A percentile compares a stretch with the other conserved stretches of the same genome.
Evolutionary conservation across 176 grass and related monocot genomes (phyloP).

Genomic region (Aegilops bicornis): DNA sequence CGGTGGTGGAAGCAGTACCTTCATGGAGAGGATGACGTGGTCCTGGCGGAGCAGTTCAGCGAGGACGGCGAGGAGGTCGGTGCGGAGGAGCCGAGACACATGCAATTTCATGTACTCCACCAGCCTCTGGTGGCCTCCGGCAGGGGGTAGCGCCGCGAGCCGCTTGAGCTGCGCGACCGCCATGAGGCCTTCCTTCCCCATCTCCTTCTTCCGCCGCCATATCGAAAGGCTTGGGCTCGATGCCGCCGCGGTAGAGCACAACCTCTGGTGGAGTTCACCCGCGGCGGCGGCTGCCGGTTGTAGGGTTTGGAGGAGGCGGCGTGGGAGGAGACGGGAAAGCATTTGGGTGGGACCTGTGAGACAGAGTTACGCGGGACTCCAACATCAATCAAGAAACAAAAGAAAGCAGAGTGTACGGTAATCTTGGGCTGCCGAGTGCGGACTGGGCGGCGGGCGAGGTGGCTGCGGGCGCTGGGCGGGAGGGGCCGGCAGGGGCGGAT

Average conservation of each 20-base stretch:
- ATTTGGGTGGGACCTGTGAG: neutral
- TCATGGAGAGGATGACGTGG: conserved; percentile 71
- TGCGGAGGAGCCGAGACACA: conserved; percentile 77
- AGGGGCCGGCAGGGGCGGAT: no score
- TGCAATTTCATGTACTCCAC: conserved; percentile 77
- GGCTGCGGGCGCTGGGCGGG: no score
- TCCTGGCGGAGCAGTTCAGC: conserved; percentile 86
- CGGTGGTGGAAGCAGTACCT: conserved; percentile 36
- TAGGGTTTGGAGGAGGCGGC: conserved; percentile 37
- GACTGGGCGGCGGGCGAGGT: no score
- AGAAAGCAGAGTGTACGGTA: no score
- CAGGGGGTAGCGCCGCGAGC: conserved; percentile 52
- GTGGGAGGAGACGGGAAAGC: conserved; percentile 30
- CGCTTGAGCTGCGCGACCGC: conserved; percentile 84
- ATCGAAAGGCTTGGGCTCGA: conserved; percentile 76
- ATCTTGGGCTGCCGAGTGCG: no score
- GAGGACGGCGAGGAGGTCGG: conserved; percentile 81
- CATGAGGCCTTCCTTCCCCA: conserved; percentile 95
- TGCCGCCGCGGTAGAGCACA: conserved; percentile 39
- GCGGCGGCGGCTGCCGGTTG: neutral
- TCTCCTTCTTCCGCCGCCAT: conserved; percentile 93
- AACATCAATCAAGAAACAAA: no score
- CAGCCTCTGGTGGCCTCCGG: conserved; percentile 31
- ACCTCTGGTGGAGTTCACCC: neutral
- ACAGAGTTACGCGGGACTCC: neutral